These are phyloP conservation scores for Amoebophrya sp. DNA, from an alignment of 169 alveolate species.

Conservation along the genomic window DNA sequence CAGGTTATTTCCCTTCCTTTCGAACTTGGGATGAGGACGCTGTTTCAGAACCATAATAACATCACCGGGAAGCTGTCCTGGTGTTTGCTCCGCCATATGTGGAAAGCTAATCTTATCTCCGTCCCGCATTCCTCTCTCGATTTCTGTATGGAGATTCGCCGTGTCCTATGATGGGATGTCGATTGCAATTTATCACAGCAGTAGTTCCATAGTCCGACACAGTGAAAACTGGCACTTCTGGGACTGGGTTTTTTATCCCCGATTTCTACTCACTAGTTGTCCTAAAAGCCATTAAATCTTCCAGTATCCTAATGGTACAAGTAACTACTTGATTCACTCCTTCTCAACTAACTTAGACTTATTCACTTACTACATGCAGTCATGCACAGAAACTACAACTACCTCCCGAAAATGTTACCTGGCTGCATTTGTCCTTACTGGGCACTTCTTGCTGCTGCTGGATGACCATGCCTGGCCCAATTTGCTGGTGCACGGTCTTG, in stretches of 20 bases:
- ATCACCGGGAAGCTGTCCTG: slow-evolving; percentile 35
- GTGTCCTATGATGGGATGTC: too few relatives aligned
- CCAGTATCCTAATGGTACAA: too few relatives aligned
- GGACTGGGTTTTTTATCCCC: too few relatives aligned
- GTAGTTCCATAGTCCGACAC: too few relatives aligned
- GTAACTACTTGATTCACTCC: too few relatives aligned
- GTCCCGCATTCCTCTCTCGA: slow-evolving; percentile 33
- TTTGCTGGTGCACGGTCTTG: slow-evolving; percentile 37
- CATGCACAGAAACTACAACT: neutral
- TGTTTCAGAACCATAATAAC: neutral
- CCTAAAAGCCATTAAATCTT: too few relatives aligned
- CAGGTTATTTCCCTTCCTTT: slow-evolving; percentile 25
- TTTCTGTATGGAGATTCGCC: slow-evolving; percentile 14
- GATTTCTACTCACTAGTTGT: too few relatives aligned
- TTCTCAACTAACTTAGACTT: too few relatives aligned
- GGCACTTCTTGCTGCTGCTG: slow-evolving; percentile 38
- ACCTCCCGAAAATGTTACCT: neutral
- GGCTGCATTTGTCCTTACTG: slow-evolving; percentile 20
- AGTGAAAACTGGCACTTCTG: too few relatives aligned
- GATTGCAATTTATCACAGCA: too few relatives aligned
- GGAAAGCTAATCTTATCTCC: slow-evolving; percentile 25
- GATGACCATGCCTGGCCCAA: slow-evolving; percentile 34
- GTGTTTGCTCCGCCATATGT: slow-evolving; percentile 26
- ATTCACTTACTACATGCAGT: too few relatives aligned
- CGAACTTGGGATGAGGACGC: neutral